These are phyloP conservation scores for Globisporangium perplexum DNA, from an alignment of 352 stramenopile species.

Conservation along the genomic window DNA sequence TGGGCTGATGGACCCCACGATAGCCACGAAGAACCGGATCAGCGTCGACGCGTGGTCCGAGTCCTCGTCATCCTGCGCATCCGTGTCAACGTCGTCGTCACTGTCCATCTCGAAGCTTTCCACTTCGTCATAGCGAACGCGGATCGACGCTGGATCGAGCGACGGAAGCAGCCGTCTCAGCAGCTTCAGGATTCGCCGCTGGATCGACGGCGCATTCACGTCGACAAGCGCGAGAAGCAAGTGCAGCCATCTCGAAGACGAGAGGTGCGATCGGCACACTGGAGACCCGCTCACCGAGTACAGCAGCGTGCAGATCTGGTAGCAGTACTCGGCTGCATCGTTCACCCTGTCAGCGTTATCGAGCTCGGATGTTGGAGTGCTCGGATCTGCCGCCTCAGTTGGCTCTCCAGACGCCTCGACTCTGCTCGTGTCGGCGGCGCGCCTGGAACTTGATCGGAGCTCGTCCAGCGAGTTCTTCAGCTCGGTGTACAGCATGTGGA, in stretches of 20 bases:
- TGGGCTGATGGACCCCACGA: slow-evolving; percentile 61
- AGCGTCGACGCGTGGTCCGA: slow-evolving; percentile 58
- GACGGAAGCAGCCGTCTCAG: slow-evolving; percentile 72
- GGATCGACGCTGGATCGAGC: slow-evolving; percentile 58
- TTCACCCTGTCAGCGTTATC: slow-evolving; percentile 25
- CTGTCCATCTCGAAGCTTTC: slow-evolving; percentile 78
- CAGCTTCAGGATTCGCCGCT: slow-evolving; percentile 78
- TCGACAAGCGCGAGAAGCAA: slow-evolving; percentile 77
- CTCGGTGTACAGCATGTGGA: slow-evolving; percentile 89
- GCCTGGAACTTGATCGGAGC: slow-evolving; percentile 32
- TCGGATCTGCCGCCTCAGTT: slow-evolving; percentile 35
- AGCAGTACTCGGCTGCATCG: slow-evolving; percentile 85
- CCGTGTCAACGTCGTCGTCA: slow-evolving; percentile 72
- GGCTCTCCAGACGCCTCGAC: slow-evolving; percentile 26
- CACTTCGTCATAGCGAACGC: slow-evolving; percentile 56
- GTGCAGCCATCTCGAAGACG: slow-evolving; percentile 77
- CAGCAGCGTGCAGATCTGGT: slow-evolving; percentile 84
- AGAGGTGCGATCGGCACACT: slow-evolving; percentile 78
- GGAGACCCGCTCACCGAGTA: slow-evolving; percentile 84
- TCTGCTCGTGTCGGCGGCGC: slow-evolving; percentile 1
- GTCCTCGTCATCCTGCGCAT: slow-evolving; percentile 37
- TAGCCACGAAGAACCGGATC: slow-evolving; percentile 75
- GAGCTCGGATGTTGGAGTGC: slow-evolving; percentile 23
- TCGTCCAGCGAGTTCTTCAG: slow-evolving; percentile 83
- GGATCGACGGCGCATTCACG: slow-evolving; percentile 64